Conservation (phyloP, 2,329 filamentous ascomycete species). For the Neofusicoccum kwambonambiense region DNA sequence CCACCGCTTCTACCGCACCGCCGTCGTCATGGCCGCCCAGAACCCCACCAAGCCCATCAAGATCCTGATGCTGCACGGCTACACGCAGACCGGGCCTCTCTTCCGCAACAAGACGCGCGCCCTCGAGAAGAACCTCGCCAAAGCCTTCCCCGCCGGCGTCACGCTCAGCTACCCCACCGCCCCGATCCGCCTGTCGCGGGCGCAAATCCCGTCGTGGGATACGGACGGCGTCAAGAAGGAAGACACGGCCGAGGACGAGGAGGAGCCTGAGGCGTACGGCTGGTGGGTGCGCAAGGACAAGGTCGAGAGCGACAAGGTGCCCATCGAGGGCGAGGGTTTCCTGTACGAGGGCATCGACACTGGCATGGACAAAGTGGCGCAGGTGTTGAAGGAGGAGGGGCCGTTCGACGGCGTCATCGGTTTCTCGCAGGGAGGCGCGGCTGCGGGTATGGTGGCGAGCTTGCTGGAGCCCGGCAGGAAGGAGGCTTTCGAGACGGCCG, state of each 20-base stretch:
- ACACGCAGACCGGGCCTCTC: conserved; percentile 81
- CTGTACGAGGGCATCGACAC: conserved; percentile 67
- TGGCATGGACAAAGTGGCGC: conserved; percentile 64
- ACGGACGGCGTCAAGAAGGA: conserved; percentile 28
- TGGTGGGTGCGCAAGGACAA: conserved; percentile 78
- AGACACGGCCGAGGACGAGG: conserved; percentile 39
- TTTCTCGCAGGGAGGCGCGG: conserved; percentile 76
- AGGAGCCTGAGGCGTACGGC: conserved; percentile 68
- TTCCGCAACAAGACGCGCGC: conserved; percentile 89
- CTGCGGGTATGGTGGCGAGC: conserved; percentile 69
- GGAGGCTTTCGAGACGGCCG: conserved; percentile 49
- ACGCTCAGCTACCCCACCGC: conserved; percentile 49
- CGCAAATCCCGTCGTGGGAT: conserved; percentile 44
- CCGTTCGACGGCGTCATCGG: conserved; percentile 77
- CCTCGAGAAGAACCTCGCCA: conserved; percentile 75
- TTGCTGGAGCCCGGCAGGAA: conserved; percentile 61
- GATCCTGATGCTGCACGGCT: conserved; percentile 62
- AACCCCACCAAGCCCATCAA: conserved; percentile 39
- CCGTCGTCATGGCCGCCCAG: conserved; percentile 30
- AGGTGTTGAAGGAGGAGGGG: conserved; percentile 60
- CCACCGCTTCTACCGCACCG: background rate
- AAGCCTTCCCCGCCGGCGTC: conserved; percentile 62
- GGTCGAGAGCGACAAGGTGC: conserved; percentile 4
- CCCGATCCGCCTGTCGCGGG: conserved; percentile 41
- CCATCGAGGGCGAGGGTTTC: conserved; percentile 46